Evolutionary conservation across 83 land plant species (phyloP), one percentile per base, ranked within the genome.

Genomic region (Isoetes engelmannii): DNA sequence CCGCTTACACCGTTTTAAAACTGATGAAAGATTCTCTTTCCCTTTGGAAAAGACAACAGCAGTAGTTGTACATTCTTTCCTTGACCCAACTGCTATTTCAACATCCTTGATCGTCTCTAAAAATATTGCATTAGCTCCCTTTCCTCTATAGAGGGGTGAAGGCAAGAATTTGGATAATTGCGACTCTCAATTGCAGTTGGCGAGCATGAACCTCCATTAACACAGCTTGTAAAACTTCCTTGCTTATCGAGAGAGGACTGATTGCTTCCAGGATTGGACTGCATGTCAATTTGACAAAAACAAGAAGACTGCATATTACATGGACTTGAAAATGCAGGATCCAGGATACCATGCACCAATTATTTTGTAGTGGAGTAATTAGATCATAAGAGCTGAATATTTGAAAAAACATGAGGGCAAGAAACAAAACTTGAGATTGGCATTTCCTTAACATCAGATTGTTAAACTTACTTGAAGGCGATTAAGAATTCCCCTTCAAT

Each of bases 11-110:
- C 98, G 88, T 65, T 94, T 94, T 65, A 94, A 84, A 0, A 94
- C 98, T 13, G 98, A 94, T 15, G 90, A 88, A 64, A 94, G 53
- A 69, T 94, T 94, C 69, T 90, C 96, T 71, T 94, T 94, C 9
- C 98, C 98, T 69, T 94, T 90, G 4, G 98, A 96, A 68, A 94
- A 94, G 13, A 96, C 98, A 56, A 90, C 92, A 51, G 98, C 98
- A 62, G 98, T 94, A 5, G 96, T 96, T 47, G 88, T 78, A 7
- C 96, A 69, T 6, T 96, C 98, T 72, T 94, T 94, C 43, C 98
- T 81, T 44, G 78, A 79, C 50, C 90, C 84, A 12, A 94, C 85
- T 0, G 98, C 89, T 54, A 46, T 70, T 77, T 94, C 98, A 43
- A 94, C 90, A 13, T 86, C 92, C 69, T 86, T 94, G 71, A 94